Conservation (phyloP, 768 basidiomycete species). For the Auriscalpium vulgare region DNA sequence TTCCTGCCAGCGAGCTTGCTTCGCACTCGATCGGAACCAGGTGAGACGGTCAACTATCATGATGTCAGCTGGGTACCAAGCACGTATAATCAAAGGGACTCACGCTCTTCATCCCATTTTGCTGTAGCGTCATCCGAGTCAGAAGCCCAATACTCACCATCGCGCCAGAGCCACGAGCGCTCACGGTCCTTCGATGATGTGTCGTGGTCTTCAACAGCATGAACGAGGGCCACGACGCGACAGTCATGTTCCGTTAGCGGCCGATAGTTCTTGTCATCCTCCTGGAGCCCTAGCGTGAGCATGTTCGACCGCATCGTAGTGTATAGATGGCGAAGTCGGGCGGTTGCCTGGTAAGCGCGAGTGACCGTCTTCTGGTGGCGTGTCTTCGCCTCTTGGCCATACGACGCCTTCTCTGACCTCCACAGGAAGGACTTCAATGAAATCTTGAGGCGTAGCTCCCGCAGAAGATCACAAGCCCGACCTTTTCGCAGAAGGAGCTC, state of each 20-base stretch:
- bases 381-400: neutral
- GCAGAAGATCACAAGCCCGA: neutral
- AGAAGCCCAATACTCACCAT: neutral
- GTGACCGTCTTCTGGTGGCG: neutral
- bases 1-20: neutral
- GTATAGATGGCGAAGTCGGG: neutral
- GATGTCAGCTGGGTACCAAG: neutral
- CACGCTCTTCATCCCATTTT: neutral
- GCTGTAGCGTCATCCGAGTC: neutral
- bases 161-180: neutral
- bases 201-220: neutral
- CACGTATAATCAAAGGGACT: neutral
- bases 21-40: neutral
- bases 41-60: neutral
- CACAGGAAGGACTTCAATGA: neutral
- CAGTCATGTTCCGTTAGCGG: neutral
- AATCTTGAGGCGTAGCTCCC: neutral
- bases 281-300: neutral
- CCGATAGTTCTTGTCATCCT: neutral
- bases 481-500: neutral
- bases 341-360: neutral
- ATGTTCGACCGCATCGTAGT: neutral
- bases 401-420: neutral
- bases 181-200: neutral
- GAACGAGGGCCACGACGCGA: neutral